These are phyloP conservation scores for Leccinum rimulosum DNA, from an alignment of 768 basidiomycete species.

Conservation along the genomic window DNA sequence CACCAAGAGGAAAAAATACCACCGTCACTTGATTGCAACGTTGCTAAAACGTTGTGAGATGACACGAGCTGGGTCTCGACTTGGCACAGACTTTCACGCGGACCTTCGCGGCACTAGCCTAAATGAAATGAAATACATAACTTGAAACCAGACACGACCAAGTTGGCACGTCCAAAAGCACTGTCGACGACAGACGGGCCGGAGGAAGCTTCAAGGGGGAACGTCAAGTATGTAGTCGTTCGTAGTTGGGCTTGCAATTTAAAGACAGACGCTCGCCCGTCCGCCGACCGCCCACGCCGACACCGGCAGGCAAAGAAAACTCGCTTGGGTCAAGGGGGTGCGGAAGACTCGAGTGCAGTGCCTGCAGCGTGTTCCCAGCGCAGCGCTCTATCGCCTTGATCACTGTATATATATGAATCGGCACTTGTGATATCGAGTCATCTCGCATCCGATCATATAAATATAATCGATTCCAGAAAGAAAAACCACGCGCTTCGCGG, in stretches of 20 bases:
- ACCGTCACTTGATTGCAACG: constrained; percentile 23
- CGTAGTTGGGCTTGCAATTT: not conserved
- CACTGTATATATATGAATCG: not conserved
- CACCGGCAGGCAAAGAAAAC: not conserved
- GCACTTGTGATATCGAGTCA: too few species aligned
- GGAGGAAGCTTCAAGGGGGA: not conserved
- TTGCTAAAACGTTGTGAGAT: constrained; percentile 30
- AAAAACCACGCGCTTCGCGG: not conserved
- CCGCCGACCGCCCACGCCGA: not conserved
- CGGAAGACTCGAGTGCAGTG: not conserved
- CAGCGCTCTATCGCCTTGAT: constrained; percentile 5
- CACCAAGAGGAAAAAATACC: not conserved
- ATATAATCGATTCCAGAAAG: not conserved
- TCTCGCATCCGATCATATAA: not conserved
- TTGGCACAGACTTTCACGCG: not conserved
- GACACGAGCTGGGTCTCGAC: constrained; percentile 21
- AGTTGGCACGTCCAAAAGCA: not conserved
- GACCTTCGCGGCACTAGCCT: not conserved
- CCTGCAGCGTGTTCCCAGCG: constrained; percentile 19
- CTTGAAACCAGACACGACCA: not conserved
- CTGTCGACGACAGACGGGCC: not conserved
- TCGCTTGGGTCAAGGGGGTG: constrained; percentile 19
- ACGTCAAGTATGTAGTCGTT: not conserved
- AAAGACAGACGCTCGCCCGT: too few species aligned
- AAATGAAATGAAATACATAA: not conserved